These are phyloP conservation scores for Alternaria brassicicola DNA, from an alignment of 2,329 filamentous ascomycete species.

Conservation along the genomic window DNA sequence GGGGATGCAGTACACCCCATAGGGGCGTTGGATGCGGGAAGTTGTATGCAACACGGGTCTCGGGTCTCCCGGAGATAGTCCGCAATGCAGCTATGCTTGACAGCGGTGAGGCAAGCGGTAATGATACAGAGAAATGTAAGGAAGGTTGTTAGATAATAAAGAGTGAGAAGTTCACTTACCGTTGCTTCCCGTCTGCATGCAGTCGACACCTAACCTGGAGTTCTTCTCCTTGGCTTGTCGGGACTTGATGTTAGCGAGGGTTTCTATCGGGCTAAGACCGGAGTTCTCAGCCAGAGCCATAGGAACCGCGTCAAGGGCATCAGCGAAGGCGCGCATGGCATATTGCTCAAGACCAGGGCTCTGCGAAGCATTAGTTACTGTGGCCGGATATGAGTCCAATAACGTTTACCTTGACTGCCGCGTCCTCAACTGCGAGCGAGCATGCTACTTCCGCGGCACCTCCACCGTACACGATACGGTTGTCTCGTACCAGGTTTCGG, in stretches of 20 bases:
- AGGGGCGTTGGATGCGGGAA: conserved; percentile 22
- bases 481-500: conserved; percentile 92
- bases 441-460: conserved; percentile 97
- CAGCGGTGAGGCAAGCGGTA: conserved; percentile 21
- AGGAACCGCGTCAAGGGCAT: conserved; percentile 89
- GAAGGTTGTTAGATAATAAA: conserved; percentile 9
- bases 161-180: conserved; percentile 55
- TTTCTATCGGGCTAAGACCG: conserved; percentile 93
- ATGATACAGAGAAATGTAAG: not conserved
- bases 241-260: conserved; percentile 92
- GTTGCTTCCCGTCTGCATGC: conserved; percentile 94
- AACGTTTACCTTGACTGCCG: conserved; percentile 72
- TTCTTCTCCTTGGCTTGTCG: conserved; percentile 90
- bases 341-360: conserved; percentile 98
- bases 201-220: conserved; percentile 87
- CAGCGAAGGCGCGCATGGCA: conserved; percentile 96
- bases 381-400: not conserved
- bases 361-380: conserved; percentile 48
- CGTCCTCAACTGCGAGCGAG: conserved; percentile 93
- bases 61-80: conserved; percentile 15
- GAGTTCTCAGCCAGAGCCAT: conserved; percentile 98
- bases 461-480: conserved; percentile 96
- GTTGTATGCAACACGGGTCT: conserved; percentile 26
- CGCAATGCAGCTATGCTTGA: conserved; percentile 14
- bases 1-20: conserved; percentile 30